Evolutionary conservation across 345 rosid species (phyloP).

Genomic region (Erysimum cheiranthoides): DNA sequence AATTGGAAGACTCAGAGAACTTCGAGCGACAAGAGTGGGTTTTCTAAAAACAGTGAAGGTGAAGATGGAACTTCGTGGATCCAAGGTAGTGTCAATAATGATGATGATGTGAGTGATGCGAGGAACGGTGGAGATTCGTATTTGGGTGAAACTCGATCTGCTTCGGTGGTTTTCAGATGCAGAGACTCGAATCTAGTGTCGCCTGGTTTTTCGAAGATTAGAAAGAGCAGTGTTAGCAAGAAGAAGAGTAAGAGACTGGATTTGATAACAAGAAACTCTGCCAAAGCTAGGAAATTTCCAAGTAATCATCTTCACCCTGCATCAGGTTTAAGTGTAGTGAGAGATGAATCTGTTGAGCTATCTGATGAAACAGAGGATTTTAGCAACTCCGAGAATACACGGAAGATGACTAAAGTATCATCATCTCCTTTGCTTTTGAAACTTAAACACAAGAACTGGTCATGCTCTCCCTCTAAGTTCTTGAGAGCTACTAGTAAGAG

Average conservation of each 20-base stretch:
- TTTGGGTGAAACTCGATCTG: conserved; percentile 47
- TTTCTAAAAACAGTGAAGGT: conserved; percentile 34
- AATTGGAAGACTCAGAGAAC: conserved; percentile 78
- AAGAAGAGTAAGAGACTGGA: conserved; percentile 68
- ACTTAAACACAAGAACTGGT: conserved; percentile 62
- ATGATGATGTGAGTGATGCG: conserved; percentile 63
- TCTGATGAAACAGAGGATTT: conserved; percentile 76
- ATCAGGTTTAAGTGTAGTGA: conserved; percentile 51
- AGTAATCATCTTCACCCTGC: conserved; percentile 46
- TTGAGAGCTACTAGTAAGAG: conserved; percentile 54
- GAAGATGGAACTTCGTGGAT: conserved; percentile 53
- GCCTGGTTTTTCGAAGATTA: conserved; percentile 45
- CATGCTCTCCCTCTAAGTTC: conserved; percentile 61
- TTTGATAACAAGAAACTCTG: conserved; percentile 56
- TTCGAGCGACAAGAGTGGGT: conserved; percentile 52
- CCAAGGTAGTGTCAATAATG: conserved; percentile 53
- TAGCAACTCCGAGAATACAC: conserved; percentile 60
- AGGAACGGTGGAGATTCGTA: conserved; percentile 60
- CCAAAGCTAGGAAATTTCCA: conserved; percentile 48
- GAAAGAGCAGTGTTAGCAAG: conserved; percentile 48
- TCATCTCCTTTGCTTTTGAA: conserved; percentile 70
- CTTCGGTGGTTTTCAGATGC: conserved; percentile 53
- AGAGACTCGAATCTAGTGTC: conserved; percentile 63
- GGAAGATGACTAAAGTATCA: conserved; percentile 53
- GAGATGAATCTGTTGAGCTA: conserved; percentile 56